A percentile compares a stretch with the other conserved stretches of the same genome.
Conservation (phyloP, 768 basidiomycete species). For the Trametes punicea region DNA sequence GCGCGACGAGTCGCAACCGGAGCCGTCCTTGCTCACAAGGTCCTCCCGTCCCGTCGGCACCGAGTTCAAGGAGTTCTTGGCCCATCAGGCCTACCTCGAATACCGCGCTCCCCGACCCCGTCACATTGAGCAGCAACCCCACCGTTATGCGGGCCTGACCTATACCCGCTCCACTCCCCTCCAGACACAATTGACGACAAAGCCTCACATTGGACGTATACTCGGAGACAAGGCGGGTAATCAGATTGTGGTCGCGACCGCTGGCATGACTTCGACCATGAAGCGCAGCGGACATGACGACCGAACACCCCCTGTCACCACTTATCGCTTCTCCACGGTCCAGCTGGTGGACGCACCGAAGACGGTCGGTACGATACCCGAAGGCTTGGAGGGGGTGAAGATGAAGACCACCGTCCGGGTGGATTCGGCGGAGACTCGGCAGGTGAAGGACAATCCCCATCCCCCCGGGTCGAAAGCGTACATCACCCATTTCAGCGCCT, state of each 20-base stretch:
- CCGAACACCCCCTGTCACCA: conserved; percentile 28
- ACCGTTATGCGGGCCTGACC: conserved; percentile 56
- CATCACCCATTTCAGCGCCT: conserved; percentile 25
- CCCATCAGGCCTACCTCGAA: conserved; percentile 25
- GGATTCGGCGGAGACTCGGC: conserved; percentile 25
- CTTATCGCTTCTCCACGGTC: conserved; percentile 30
- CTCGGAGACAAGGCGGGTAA: conserved; percentile 1
- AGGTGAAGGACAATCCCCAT: conserved; percentile 40
- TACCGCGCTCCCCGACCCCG: conserved; percentile 29
- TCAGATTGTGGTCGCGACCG: conserved; percentile 39
- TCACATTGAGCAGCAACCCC: conserved; percentile 61
- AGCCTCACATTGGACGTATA: conserved; percentile 57
- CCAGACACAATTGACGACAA: conserved; percentile 50
- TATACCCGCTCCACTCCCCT: conserved; percentile 55
- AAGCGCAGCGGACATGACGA: conserved; percentile 9
- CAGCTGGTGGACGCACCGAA: conserved; percentile 37
- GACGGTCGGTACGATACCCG: conserved; percentile 41
- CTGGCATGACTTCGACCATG: conserved; percentile 39
- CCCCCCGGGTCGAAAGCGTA: conserved; percentile 50
- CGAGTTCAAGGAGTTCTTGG: conserved; percentile 38
- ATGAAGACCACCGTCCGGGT: conserved; percentile 34
- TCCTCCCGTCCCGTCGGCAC: conserved; percentile 8
- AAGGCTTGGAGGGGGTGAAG: conserved; percentile 37
- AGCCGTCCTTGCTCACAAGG: conserved; percentile 1
- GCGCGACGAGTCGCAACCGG: conserved; percentile 1